phyloP scores from a whole-genome alignment of 441 rosid species.

The Eugenia klotzschiana region DNA sequence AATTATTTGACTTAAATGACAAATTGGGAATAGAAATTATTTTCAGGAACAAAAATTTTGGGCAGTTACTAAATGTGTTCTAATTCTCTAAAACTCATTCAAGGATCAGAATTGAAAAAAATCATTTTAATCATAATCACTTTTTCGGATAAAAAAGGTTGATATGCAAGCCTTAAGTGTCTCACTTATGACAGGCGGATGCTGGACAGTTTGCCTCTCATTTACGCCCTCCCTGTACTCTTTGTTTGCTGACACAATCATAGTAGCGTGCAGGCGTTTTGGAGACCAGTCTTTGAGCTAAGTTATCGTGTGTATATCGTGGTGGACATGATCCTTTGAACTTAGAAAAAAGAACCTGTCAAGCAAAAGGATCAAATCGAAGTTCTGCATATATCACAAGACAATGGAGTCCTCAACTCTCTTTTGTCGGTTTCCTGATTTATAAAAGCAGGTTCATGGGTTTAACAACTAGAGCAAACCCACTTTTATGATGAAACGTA shows the following conservation, averaged over 20 bases:
- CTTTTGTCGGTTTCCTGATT: background rate
- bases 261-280: too few relatives aligned
- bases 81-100: too few relatives aligned
- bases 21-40: too few relatives aligned
- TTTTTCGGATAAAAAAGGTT: too few relatives aligned
- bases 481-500: background rate
- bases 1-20: too few relatives aligned
- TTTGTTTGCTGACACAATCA: background rate
- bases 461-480: background rate
- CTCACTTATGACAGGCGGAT: too few relatives aligned
- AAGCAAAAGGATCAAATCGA: background rate
- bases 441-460: background rate
- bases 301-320: background rate
- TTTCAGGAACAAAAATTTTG: too few relatives aligned
- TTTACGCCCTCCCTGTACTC: background rate
- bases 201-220: too few relatives aligned
- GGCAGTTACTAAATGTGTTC: too few relatives aligned
- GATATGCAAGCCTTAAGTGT: background rate
- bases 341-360: background rate
- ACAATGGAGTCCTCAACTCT: background rate
- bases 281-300: background rate
- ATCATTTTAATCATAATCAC: too few relatives aligned
- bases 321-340: background rate
- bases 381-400: background rate
- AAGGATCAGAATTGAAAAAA: too few relatives aligned